Evolutionary conservation across 108 stramenopile species (phyloP).

Genomic region (Nitzschia inconspicua): DNA sequence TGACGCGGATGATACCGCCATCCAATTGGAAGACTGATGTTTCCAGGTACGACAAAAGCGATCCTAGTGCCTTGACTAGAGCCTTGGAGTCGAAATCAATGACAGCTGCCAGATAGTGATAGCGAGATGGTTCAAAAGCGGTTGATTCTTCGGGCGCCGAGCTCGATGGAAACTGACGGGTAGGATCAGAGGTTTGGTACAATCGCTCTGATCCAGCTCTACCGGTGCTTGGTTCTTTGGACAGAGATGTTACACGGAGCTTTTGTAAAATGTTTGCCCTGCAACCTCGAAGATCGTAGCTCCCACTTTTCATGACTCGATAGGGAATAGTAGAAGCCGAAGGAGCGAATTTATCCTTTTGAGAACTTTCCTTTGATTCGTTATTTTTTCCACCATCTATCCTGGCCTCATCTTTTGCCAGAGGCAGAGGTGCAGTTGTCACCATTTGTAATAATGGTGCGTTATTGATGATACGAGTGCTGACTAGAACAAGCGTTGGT

Average conservation of each 20-base stretch:
- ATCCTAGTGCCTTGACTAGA: conserved; percentile 71
- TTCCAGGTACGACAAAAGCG: conserved; percentile 68
- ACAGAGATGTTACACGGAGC: conserved; percentile 61
- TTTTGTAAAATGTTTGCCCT: conserved; percentile 64
- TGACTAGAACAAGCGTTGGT: conserved; percentile 69
- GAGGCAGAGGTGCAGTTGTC: conserved; percentile 12
- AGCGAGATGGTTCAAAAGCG: conserved; percentile 28
- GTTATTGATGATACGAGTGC: conserved; percentile 25
- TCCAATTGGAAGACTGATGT: conserved; percentile 68
- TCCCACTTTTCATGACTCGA: conserved; percentile 65
- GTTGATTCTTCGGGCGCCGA: background rate
- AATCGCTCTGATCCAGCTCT: background rate
- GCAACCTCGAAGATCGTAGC: conserved; percentile 69
- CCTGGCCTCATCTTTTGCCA: background rate
- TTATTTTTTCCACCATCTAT: background rate
- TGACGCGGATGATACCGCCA: conserved; percentile 56
- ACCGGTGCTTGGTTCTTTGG: conserved; percentile 16
- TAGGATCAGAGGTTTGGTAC: background rate
- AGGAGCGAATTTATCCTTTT: background rate
- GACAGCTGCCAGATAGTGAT: conserved; percentile 70
- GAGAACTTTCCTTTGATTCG: background rate
- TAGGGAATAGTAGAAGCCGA: conserved; percentile 54
- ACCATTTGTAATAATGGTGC: conserved; percentile 28
- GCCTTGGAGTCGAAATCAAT: conserved; percentile 79
- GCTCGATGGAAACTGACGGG: background rate